Percentiles rank a stretch among this genome's conserved stretches.
Evolutionary conservation across 176 grass and related monocot genomes (phyloP).

Genomic region (Hyparrhenia diplandra): DNA sequence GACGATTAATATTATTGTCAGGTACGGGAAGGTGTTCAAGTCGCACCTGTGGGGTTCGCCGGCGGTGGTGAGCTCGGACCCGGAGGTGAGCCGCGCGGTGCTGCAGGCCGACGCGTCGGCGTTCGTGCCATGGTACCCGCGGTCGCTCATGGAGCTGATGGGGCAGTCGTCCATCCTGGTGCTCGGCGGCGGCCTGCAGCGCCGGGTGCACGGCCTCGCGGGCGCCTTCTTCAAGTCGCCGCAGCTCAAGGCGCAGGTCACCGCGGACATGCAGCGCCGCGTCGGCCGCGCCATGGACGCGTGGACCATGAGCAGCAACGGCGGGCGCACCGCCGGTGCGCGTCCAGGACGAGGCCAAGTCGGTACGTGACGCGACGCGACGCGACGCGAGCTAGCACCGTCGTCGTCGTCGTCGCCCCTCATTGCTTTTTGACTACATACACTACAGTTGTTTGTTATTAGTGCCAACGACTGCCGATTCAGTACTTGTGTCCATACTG

Average conservation of each 20-base stretch:
- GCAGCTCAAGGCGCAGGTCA: constrained; percentile 65
- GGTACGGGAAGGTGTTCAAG: constrained; percentile 86
- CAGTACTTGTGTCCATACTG: background rate
- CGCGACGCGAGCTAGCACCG: background rate
- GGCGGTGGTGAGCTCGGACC: constrained; percentile 71
- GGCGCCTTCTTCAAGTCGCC: constrained; percentile 90
- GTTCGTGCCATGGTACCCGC: constrained; percentile 96
- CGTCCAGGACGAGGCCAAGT: constrained; percentile 58
- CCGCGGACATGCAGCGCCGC: constrained; percentile 69
- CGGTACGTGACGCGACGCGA: constrained; percentile 40
- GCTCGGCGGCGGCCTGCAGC: constrained; percentile 73
- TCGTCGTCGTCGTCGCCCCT: background rate
- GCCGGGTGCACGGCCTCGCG: constrained; percentile 79
- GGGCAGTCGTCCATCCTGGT: constrained; percentile 89
- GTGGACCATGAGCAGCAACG: background rate
- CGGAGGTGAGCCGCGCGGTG: constrained; percentile 75
- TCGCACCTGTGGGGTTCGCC: constrained; percentile 82
- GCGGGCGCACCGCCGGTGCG: background rate
- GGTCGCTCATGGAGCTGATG: constrained; percentile 87
- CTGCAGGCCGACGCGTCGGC: constrained; percentile 72
- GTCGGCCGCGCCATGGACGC: constrained; percentile 25
- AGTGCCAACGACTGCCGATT: background rate
- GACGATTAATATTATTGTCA: background rate
- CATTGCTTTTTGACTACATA: background rate
- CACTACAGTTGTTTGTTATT: background rate